These are phyloP conservation scores for Aspergillus steynii DNA, from an alignment of 495 filamentous ascomycete species.

Conservation along the genomic window DNA sequence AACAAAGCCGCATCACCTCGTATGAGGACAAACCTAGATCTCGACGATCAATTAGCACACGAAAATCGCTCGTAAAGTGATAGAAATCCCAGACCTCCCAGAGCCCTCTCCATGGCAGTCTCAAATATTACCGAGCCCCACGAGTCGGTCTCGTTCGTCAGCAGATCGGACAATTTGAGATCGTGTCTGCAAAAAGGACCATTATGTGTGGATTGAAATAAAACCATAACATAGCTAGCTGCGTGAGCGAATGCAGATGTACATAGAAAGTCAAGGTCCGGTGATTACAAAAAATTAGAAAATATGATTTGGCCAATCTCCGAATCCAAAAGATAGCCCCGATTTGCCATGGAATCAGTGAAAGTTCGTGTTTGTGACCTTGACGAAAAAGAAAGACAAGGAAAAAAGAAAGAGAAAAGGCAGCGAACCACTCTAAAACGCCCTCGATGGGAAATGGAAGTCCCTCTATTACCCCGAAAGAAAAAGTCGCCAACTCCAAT, in stretches of 20 bases:
- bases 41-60: not conserved
- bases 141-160: not conserved
- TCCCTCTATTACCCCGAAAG: constrained; percentile 10
- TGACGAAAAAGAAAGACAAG: not conserved
- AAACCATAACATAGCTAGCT: not conserved
- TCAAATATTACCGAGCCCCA: not conserved
- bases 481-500: constrained; percentile 10
- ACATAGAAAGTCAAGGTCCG: no score
- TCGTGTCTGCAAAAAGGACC: not conserved
- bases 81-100: not conserved
- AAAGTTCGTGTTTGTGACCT: not conserved
- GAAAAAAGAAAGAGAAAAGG: not conserved
- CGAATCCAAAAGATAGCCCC: not conserved
- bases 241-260: not conserved
- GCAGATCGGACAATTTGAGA: not conserved
- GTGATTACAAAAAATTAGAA: not conserved
- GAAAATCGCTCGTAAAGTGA: not conserved
- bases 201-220: not conserved
- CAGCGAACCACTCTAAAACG: constrained; percentile 1
- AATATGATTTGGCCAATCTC: not conserved
- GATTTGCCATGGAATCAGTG: not conserved
- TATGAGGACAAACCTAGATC: no score
- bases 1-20: no score
- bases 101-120: not conserved
- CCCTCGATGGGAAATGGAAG: constrained; percentile 11